Base-by-base conservation (phyloP, 2,329 filamentous ascomycete species). In the Sclerotinia borealis region DNA sequence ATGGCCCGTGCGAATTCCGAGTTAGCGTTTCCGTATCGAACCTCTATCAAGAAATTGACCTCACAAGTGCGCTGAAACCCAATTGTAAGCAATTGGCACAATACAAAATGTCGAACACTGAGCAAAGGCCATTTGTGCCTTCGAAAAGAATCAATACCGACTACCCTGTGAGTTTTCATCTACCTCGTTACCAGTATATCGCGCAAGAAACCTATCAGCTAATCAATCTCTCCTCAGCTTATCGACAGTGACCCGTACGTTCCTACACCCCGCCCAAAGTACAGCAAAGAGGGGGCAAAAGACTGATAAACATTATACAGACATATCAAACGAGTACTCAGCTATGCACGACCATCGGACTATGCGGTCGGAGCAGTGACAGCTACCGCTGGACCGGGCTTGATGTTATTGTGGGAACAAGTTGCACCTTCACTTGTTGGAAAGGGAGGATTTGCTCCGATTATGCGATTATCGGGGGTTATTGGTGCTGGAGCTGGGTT, bases 221-320 rank as follows among this genome's bases (percentile, higher is more conserved):
- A 72, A 75, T n/a, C 68, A n/a, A 72, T 65, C 64, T 67, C 63
- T 49, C 74, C 74, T 70, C 79, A 99, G 95, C 90, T 98, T 80
- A 98, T 99, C 79, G 95, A 99, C 82, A 96, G 91, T 81, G 95
- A 99, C 79, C 95, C 95, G 93, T 97, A 93, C 76, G 88, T 67
- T 63, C 64, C 70, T 64, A 45, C 3, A 56, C 52, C 37, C 27
- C 37, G 52, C 37, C 37, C 2, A 27, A 22, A 19, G 19, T 27
- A 55, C 11, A 13, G 51, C 34, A 11, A 47, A 27, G n/a, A 39
- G 22, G 47, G 48, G 49, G 51, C 25, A 41, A 25, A 9, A 47
- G 43, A 34, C 47, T 27, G 41, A 50, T 64, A 80, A 71, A 73
- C 71, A 70, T 70, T 31, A 27, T 66, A 63, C 72, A 96, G 92